Evolutionary conservation across 169 alveolate species (phyloP), one percentile per base, ranked within the genome.

Genomic region (Cyclospora cayetanensis): DNA sequence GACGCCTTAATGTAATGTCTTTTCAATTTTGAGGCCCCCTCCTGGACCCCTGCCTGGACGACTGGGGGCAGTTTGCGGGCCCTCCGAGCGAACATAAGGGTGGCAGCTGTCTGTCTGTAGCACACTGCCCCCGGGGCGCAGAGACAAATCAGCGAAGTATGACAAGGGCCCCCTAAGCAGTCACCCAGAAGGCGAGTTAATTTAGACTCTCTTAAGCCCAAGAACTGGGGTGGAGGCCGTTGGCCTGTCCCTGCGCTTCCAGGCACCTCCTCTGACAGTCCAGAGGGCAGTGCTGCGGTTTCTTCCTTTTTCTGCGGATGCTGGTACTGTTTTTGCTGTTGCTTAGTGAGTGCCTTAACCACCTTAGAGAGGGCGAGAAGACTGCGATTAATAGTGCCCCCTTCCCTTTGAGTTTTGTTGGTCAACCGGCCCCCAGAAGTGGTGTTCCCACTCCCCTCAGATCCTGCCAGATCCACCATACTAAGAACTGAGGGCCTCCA

Each of bases 381-480:
- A 29, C 93, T 90, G 31, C 83, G 41, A 53, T 90, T 90, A 37
- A 90, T 90, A 72, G 60, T 90, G 68, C 93, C 90, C 63, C 93
- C 92, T 43, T n/a, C 83, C 68, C 39, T 70, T n/a, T 74, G 85
- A 0, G 85, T 74, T 29, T 7, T 15, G 43, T 25, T 25, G 70
- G 27, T 31, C 70, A 25, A 25, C 70, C n/a, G n/a, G 52, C 82
- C 82, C 82, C 29, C 42, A 4, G 31, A 1, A 29, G 37, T 41
- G 37, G 85, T n/a, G 41, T 35, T 63, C 63, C 85, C 85, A 22
- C 65, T 63, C 46, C 98, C 94, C 91, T 97, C 99, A 52, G 97
- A 94, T n/a, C 98, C 98, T 0, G 98, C 98, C 66, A 97, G 88
- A 94, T 97, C 99, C 1, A 97, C 98, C 85, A 97, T 91, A 92